A percentile compares a stretch with the other conserved stretches of the same genome.
Evolutionary conservation across 2,329 filamentous ascomycete genomes (phyloP).

Genomic region (Trichoderma lentiforme): DNA sequence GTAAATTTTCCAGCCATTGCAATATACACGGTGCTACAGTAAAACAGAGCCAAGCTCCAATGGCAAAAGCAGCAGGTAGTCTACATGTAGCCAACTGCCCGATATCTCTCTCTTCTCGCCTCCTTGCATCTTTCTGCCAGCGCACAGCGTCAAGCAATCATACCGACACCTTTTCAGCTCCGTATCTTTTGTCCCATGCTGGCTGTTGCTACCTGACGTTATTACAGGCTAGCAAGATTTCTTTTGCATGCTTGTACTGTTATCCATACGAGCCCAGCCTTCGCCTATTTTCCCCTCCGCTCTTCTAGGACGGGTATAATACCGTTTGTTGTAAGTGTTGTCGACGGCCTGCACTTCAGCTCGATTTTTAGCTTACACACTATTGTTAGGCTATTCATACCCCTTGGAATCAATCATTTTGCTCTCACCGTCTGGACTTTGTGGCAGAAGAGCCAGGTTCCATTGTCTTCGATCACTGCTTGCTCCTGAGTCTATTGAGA

Average conservation of each 20-base stretch:
- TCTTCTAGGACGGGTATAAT: background rate
- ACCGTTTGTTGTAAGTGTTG: background rate
- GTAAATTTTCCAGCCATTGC: background rate
- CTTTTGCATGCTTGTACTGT: background rate
- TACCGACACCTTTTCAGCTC: background rate
- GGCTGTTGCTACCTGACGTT: background rate
- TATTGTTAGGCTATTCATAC: background rate
- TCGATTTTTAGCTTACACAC: background rate
- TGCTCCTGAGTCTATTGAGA: background rate
- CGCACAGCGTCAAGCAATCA: background rate
- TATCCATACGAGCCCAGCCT: background rate
- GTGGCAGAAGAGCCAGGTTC: background rate
- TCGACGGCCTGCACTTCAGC: background rate
- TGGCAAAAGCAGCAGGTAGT: background rate
- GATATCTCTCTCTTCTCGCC: background rate
- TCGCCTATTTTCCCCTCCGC: background rate
- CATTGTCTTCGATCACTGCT: background rate
- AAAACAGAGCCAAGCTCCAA: background rate
- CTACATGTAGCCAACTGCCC: background rate
- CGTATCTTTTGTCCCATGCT: background rate
- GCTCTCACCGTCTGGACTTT: background rate
- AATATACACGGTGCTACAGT: background rate
- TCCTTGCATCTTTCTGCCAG: constrained; percentile 8
- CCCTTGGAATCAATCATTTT: background rate
- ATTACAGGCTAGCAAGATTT: background rate